Base-by-base conservation (phyloP, 306 rosid genomes). In the Dicorynia guianensis region DNA sequence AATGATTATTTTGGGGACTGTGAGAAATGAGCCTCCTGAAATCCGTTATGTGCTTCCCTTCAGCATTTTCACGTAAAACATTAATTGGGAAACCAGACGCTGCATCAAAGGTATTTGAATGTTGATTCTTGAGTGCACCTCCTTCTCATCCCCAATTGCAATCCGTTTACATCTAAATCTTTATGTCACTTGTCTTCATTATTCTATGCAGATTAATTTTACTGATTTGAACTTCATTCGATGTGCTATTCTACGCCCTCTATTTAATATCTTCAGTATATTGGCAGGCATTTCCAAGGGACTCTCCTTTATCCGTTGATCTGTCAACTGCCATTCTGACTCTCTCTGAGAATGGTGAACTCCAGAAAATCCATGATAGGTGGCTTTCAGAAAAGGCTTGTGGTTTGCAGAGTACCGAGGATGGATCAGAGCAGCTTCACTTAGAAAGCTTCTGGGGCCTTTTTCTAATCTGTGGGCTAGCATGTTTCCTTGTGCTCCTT, bases 261-360 rank as follows among this genome's bases (percentile, higher is more conserved):
- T 25, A 46, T 40, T 9, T 19, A 42, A 62, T 55, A 14, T 60
- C 25, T 48, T n/a, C 0, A 58, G 11, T 80, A 42, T 40, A 18
- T 19, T 47, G 19, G 25, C 89, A 90, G 97, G 97, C 97, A 39
- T 92, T 92, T 69, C 82, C 73, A 1, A 79, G 90, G 65, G 92
- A 88, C 86, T 89, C 97, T 11, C 93, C 97, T 12, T 60, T 92
- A 74, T 85, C 97, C 57, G 74, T 88, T 42, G 97, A 92, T 84
- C 36, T 92, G 90, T 90, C 96, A 34, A 88, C 90, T 8, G 97
- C 97, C 43, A 61, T 92, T 66, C 75, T 92, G 82, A 78, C 49
- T 72, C 82, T 92, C 42, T 88, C 92, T 0, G 96, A 92, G 72
- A 85, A 63, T 49, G 97, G 97, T 19, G 96, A 90, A 60, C 88